These are phyloP conservation scores for Trypanosoma boissoni DNA, from an alignment of 208 protist genomes.

Conservation along the genomic window DNA sequence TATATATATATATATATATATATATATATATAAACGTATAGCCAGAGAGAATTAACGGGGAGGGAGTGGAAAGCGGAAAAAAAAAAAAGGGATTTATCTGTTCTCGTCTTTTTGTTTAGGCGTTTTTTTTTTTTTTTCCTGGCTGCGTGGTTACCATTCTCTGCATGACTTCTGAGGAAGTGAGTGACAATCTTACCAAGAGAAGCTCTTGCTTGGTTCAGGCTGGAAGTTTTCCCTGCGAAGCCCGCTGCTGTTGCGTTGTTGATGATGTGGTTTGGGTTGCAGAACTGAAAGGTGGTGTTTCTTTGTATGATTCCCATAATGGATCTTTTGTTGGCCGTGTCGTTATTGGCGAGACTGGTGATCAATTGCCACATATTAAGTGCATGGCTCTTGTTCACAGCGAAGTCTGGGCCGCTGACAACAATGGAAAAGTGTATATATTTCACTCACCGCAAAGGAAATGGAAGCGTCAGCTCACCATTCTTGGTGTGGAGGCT, in stretches of 20 bases:
- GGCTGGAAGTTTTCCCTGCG: constrained; percentile 16
- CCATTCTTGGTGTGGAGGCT: constrained; percentile 32
- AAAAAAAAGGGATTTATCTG: not conserved
- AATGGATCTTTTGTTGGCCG: constrained; percentile 22
- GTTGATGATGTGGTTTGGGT: constrained; percentile 67
- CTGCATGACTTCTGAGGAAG: constrained; percentile 5
- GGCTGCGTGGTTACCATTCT: not conserved
- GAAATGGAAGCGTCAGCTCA: constrained; percentile 15
- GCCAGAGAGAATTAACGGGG: not conserved
- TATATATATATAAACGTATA: not conserved
- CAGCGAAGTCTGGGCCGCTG: constrained; percentile 63
- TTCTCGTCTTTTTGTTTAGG: not conserved
- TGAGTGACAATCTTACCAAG: not conserved
- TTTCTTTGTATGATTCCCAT: constrained; percentile 42
- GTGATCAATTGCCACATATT: constrained; percentile 29
- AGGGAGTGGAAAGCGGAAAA: not conserved
- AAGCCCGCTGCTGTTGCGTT: constrained; percentile 55
- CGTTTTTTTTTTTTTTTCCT: not conserved
- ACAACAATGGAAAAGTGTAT: constrained; percentile 39
- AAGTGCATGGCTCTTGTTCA: constrained; percentile 39
- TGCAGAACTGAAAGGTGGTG: constrained; percentile 46
- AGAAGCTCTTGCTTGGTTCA: not conserved
- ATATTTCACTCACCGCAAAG: constrained; percentile 26
- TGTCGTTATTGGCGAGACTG: constrained; percentile 20
- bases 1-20: too few relatives aligned